Evolutionary conservation across 257 asterid species (phyloP), one percentile per base, ranked within the genome.

Genomic region (Solanum piurae): DNA sequence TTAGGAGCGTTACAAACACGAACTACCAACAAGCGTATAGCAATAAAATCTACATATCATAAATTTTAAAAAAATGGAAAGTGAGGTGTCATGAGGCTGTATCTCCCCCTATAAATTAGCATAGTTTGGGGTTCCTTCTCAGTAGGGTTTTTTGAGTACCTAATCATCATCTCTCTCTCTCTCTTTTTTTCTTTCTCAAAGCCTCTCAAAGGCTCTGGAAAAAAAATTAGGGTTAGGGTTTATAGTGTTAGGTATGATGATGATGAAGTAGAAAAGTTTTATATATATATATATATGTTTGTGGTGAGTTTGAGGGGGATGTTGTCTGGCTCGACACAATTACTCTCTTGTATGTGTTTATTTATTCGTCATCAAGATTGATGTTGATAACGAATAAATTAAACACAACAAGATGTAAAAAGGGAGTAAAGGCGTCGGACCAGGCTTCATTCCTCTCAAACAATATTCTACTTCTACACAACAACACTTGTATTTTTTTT

Each of bases 241-340:
- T 55, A 55, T 55, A 55, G 25, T 55, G n/a, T 55, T 80, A 42
- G 68, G 23, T 52, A 37, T 62, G 6, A 62, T 62, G 71, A 62
- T 58, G 36, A 25, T 16, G 79, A 72, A 3, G 82, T 49, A 64
- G 52, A n/a, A 23, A 31, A 40, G 5, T 13, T 20, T 52, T 64
- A 1, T 68, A 68, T 68, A 68, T 64, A 1, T 68, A 68, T 68
- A 68, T 66, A 5, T 66, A 27, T 29, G 0, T 69, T 40, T 87
- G 87, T 52, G 89, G 83, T 89, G 91, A 9, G 90, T 91, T 94
- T 94, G 98, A 89, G 96, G 93, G 98, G 98, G 90, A 90, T 93
- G 98, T 92, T 93, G 98, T 34, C 58, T 86, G 88, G 88, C 88
- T 49, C 88, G 88, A 86, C 83, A 29, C 72, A 86, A n/a, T 71